Evolutionary conservation across 305 asterid genomes (phyloP), one percentile per base, ranked within the genome.

Genomic region (Solanum hybrid): DNA sequence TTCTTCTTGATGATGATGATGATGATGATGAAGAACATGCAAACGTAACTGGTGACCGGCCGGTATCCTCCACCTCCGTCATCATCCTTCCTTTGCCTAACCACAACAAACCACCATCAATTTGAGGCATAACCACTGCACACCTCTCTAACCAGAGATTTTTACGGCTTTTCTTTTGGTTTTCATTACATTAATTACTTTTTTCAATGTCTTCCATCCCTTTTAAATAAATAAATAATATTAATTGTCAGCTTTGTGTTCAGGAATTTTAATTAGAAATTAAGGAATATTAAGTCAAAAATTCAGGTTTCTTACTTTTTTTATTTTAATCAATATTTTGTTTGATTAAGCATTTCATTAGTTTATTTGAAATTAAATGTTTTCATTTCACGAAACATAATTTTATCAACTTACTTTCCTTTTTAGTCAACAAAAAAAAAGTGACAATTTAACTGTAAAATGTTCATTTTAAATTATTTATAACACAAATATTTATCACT

Each of bases 11-110:
- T 14, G 10, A 5, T 79, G 20, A 10, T 20, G 51, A 81, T n/a
- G 65, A 83, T 83, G 83, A 76, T 13, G 68, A 82, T 5, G 87
- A 45, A 9, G 88, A 51, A 51, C 88, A 85, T 85, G 88, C 88
- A 85, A 57, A 85, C 41, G 77, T 85, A 31, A 83, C 88, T 84
- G 29, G 39, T 84, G 75, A 24, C 77, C 41, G 77, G 77, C 45
- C 88, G 41, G 77, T 75, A 85, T 51, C 77, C 6, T 85, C 45
- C 88, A 85, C 77, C 88, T 85, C 88, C 77, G 88, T 85, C 88
- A 85, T 85, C 88, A 85, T 85, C 88, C 88, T 85, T 85, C 76
- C 77, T 85, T 57, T 85, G 88, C 76, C 77, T 85, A 57, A 72
- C 88, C 88, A 51, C 88, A 85, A 31, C 77, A 57, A 83, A 11